Percentiles rank a stretch among this genome's conserved stretches.
phyloP scores from a whole-genome alignment of 192 early-diverging fungal genomes.

The Coemansia sp. region DNA sequence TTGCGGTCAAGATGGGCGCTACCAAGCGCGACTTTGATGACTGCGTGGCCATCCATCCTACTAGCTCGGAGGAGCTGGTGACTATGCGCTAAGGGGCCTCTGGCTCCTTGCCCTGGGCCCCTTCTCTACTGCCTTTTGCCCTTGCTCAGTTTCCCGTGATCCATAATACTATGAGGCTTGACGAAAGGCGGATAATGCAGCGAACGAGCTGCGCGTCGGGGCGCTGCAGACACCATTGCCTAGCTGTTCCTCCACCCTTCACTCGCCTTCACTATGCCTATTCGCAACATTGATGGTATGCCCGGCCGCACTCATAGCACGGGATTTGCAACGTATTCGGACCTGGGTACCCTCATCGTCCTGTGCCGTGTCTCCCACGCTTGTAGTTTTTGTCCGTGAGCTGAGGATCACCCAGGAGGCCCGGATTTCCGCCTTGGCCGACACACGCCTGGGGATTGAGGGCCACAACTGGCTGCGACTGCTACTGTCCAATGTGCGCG shows the following conservation, averaged over 20 bases:
- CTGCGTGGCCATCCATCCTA: conserved; percentile 96
- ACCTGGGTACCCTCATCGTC: not conserved
- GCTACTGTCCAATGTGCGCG: conserved; percentile 52
- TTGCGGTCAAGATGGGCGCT: conserved; percentile 98
- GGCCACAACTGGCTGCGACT: conserved; percentile 74
- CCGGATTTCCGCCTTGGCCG: conserved; percentile 54
- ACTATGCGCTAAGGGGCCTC: conserved; percentile 42
- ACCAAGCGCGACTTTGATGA: conserved; percentile 95
- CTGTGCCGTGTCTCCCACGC: not conserved
- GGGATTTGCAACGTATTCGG: not conserved
- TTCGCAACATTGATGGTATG: conserved; percentile 44
- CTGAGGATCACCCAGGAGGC: conserved; percentile 53
- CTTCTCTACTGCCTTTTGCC: too few species aligned
- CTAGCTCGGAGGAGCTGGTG: conserved; percentile 92
- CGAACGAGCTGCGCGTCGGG: too few species aligned
- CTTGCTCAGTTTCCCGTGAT: too few species aligned
- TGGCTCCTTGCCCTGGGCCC: not conserved
- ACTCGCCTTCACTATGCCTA: too few species aligned
- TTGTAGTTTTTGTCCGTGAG: conserved; percentile 46
- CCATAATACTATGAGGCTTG: too few species aligned
- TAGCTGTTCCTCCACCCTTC: too few species aligned
- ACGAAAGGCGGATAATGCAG: too few species aligned
- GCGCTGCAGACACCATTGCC: too few species aligned
- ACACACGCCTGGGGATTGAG: conserved; percentile 71
- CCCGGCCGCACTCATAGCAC: too few species aligned